Conservation (phyloP, 2,329 filamentous ascomycete genomes). For the Hirsutella rhossiliensis region DNA sequence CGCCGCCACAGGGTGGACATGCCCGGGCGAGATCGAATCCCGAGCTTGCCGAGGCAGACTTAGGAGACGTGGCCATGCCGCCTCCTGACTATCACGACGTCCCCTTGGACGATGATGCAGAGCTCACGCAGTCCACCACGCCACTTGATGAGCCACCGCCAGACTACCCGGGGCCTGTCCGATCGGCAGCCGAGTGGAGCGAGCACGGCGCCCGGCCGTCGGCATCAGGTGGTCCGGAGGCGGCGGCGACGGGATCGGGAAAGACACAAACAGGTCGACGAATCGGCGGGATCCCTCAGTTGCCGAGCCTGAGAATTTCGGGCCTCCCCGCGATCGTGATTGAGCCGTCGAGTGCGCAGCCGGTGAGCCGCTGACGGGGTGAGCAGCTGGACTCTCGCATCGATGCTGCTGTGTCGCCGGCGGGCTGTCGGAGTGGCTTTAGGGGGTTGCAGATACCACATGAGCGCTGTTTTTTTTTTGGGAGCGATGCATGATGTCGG, state of each 20-base stretch:
- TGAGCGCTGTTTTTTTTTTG: too few relatives aligned
- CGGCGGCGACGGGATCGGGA: too few relatives aligned
- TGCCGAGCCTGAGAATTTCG: constrained; percentile 39
- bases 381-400: background rate
- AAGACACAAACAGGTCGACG: constrained; percentile 12
- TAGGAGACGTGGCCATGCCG: constrained; percentile 34
- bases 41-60: constrained; percentile 38
- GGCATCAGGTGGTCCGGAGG: too few relatives aligned
- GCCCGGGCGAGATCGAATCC: constrained; percentile 36
- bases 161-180: constrained; percentile 21
- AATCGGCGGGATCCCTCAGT: constrained; percentile 29
- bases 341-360: constrained; percentile 3
- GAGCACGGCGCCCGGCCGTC: constrained; percentile 2
- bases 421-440: too few relatives aligned
- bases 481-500: too few relatives aligned
- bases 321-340: constrained; percentile 38
- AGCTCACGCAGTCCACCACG: constrained; percentile 25
- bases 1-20: constrained; percentile 16
- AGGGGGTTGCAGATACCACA: too few relatives aligned
- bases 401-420: background rate
- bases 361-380: background rate
- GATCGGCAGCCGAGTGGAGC: constrained; percentile 2
- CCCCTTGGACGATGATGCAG: constrained; percentile 27
- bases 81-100: constrained; percentile 44
- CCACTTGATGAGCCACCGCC: constrained; percentile 38